A percentile compares a stretch with the other conserved stretches of the same genome.
Evolutionary conservation across 768 basidiomycete species (phyloP).

Genomic region (Boletus rubescentipes): DNA sequence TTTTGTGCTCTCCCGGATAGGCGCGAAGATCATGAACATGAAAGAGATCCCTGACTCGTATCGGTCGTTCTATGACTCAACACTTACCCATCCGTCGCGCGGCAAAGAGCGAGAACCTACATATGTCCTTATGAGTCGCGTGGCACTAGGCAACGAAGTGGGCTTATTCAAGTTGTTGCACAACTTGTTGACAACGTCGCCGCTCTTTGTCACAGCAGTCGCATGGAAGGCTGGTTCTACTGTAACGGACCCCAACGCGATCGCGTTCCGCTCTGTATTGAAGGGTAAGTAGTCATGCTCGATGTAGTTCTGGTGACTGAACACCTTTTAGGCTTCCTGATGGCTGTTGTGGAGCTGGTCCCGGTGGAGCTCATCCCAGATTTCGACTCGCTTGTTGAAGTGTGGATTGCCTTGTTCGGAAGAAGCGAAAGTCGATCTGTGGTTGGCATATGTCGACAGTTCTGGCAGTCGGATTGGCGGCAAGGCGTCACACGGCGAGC

Average conservation of each 20-base stretch:
- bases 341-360: slow-evolving; percentile 70
- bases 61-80: slow-evolving; percentile 51
- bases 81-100: slow-evolving; percentile 41
- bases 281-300: slow-evolving; percentile 57
- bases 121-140: slow-evolving; percentile 56
- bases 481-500: slow-evolving; percentile 67
- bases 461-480: slow-evolving; percentile 79
- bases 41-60: slow-evolving; percentile 57
- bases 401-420: slow-evolving; percentile 80
- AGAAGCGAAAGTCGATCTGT: slow-evolving; percentile 63
- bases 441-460: slow-evolving; percentile 72
- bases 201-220: slow-evolving; percentile 71
- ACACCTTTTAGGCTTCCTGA: slow-evolving; percentile 59
- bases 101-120: slow-evolving; percentile 59
- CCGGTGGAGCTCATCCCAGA: slow-evolving; percentile 78
- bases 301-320: background rate
- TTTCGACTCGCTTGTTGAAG: slow-evolving; percentile 66
- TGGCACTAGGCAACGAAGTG: slow-evolving; percentile 55
- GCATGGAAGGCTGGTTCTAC: slow-evolving; percentile 70
- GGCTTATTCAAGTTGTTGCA: slow-evolving; percentile 60
- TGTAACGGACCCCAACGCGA: slow-evolving; percentile 72
- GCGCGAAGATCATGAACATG: slow-evolving; percentile 42
- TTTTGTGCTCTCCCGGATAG: slow-evolving; percentile 70
- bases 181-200: slow-evolving; percentile 62
- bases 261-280: slow-evolving; percentile 76